Percentiles rank a stretch among this genome's conserved stretches.
phyloP scores from a whole-genome alignment of 805 yeast genomes.

The Helenozyma baotianmanensis region DNA sequence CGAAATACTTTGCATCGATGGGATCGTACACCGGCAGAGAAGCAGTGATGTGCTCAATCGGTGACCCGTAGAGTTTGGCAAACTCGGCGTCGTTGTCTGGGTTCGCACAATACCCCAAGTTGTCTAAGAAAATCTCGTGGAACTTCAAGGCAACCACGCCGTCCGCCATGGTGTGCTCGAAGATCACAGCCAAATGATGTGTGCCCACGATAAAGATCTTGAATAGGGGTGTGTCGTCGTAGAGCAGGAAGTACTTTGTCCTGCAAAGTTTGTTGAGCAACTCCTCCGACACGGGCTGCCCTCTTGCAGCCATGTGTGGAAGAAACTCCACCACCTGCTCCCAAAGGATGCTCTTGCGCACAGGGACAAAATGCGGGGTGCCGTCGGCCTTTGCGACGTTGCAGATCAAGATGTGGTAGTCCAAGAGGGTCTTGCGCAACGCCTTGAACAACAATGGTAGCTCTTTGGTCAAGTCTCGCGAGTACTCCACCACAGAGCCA shows the following conservation, averaged over 20 bases:
- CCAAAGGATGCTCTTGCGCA: conserved; percentile 18
- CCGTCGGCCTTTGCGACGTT: conserved; percentile 22
- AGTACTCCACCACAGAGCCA: conserved; percentile 29
- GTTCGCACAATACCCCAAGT: conserved; percentile 18
- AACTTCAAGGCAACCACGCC: conserved; percentile 32
- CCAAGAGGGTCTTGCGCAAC: conserved; percentile 28
- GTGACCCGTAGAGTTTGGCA: conserved; percentile 9
- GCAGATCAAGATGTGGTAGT: conserved; percentile 30
- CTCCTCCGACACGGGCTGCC: conserved; percentile 22
- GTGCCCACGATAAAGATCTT: conserved; percentile 22
- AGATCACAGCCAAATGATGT: conserved; percentile 19
- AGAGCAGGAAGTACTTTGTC: conserved; percentile 16
- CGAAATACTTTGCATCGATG: conserved; percentile 11
- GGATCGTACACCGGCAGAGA: too few species aligned
- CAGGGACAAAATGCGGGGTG: conserved; percentile 17
- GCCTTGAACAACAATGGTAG: conserved; percentile 20
- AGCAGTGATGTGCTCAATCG: conserved; percentile 2
- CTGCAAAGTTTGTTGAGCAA: conserved; percentile 20
- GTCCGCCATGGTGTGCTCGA: conserved; percentile 39
- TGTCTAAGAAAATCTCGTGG: conserved; percentile 31
- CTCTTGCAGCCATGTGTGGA: conserved; percentile 1
- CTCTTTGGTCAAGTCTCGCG: conserved; percentile 14
- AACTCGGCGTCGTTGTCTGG: conserved; percentile 4
- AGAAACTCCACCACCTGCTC: conserved; percentile 22
- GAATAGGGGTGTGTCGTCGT: conserved; percentile 25